Conservation (phyloP, 116 monocot genomes). For the Posidonia oceanica region DNA sequence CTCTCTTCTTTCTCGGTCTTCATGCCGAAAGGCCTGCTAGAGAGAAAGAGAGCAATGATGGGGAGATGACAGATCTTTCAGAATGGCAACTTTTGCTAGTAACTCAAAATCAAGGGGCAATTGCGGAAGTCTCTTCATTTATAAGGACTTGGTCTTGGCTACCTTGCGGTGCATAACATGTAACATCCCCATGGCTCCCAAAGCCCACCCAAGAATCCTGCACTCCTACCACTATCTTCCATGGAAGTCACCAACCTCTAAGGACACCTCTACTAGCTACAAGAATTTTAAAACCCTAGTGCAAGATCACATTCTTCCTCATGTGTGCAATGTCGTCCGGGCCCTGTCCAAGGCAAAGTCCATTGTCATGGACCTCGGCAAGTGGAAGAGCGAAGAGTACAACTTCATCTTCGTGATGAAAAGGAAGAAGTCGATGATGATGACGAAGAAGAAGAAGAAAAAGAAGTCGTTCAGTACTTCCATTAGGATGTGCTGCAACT, state of each 20-base stretch:
- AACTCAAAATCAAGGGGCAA: neutral
- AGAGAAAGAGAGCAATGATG: neutral
- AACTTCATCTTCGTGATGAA: constrained; percentile 9
- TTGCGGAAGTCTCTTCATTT: neutral
- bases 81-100: neutral
- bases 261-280: neutral
- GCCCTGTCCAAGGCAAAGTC: constrained; percentile 31
- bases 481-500: constrained; percentile 19
- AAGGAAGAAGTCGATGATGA: constrained; percentile 16
- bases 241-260: constrained; percentile 12
- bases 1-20: neutral
- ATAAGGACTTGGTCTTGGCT: neutral
- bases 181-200: constrained; percentile 9
- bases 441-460: constrained; percentile 18
- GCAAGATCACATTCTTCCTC: constrained; percentile 25
- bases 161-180: neutral
- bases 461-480: constrained; percentile 6
- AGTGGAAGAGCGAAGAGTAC: constrained; percentile 5
- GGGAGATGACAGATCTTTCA: constrained; percentile 3
- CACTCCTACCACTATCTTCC: constrained; percentile 2
- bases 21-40: neutral
- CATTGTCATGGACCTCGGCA: constrained; percentile 12
- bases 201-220: constrained; percentile 7
- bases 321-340: constrained; percentile 15
- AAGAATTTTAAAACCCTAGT: constrained; percentile 42